Evolutionary conservation across 176 grass and related monocot genomes (phyloP), one percentile per base, ranked within the genome.

Genomic region (Dendrocalamus sinicus): DNA sequence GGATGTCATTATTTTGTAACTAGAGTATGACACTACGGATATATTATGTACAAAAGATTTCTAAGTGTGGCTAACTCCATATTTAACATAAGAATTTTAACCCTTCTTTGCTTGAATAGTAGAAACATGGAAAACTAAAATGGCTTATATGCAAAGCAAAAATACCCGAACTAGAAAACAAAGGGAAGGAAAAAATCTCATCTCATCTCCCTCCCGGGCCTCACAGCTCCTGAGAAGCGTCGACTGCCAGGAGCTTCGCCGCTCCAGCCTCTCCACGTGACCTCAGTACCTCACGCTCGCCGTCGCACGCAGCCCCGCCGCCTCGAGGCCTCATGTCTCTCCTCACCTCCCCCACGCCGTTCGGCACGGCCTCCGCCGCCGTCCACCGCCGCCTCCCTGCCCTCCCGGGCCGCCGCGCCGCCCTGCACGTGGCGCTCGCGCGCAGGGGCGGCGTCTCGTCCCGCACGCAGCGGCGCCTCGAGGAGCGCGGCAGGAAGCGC

Each of bases 401-500:
- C 39, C 53, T 58, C 32, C 16, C 17, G 73, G 39, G 59, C 76
- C 59, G 87, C 65, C 85, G 84, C 52, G 63, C 57, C 3, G 75
- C 62, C 48, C 81, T 86, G 30, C 91, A 89, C 81, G 89, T 94
- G 61, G 92, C 81, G 45, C 80, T 85, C 65, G 94, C 93, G 61
- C 87, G 87, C 80, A 85, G 79, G 72, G 83, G 91, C 69, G 97
- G 97, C 62, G 83, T 96, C 37, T 96, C 97, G 24, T 97, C 92
- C 67, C 94, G 96, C 65, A 94, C 91, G 73, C 89, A 91, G 85
- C 92, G 90, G 67, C 94, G 93, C 35, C 88, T 91, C 46, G 96
- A 99, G 75, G 94, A 99, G 45, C 89, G 88, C 41, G 89, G 89
- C 70, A 96, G 88, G 88, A 99, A 96, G 88, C 90, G 84, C 67